A percentile compares a stretch with the other conserved stretches of the same genome.
These are phyloP conservation scores for Pseudoneurospora amorphoporcata DNA, from an alignment of 495 filamentous ascomycete genomes.

Conservation along the genomic window DNA sequence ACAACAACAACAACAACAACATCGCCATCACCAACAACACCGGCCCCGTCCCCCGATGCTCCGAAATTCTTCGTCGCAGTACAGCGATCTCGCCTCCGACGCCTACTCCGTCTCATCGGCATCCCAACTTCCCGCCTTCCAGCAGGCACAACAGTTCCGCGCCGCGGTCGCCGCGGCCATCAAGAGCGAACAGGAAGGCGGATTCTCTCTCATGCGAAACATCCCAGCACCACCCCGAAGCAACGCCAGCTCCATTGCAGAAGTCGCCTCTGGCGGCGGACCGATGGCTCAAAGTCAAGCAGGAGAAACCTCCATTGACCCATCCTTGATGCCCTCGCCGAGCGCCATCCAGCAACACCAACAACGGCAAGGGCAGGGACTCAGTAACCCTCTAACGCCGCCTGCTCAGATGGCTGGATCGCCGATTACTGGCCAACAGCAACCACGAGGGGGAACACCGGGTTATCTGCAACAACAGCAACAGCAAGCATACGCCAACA, in stretches of 20 bases:
- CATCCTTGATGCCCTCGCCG: slow-evolving; percentile 34
- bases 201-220: slow-evolving; percentile 26
- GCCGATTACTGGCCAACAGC: slow-evolving; percentile 1
- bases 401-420: neutral
- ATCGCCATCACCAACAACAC: neutral
- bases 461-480: slow-evolving; percentile 4
- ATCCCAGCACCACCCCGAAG: slow-evolving; percentile 24
- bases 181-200: slow-evolving; percentile 28
- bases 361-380: slow-evolving; percentile 2
- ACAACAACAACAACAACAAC: slow-evolving; percentile 14
- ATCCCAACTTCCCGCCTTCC: slow-evolving; percentile 9
- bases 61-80: slow-evolving; percentile 2
- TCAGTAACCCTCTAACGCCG: neutral
- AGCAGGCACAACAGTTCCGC: slow-evolving; percentile 15
- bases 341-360: slow-evolving; percentile 14
- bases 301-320: slow-evolving; percentile 28
- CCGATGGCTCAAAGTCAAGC: neutral
- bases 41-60: neutral
- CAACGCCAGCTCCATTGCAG: slow-evolving; percentile 18
- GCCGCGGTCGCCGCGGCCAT: slow-evolving; percentile 3
- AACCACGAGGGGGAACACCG: neutral
- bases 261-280: neutral
- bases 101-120: slow-evolving; percentile 13
- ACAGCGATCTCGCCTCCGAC: slow-evolving; percentile 7
- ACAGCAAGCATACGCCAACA: slow-evolving; percentile 5